Evolutionary conservation across 1,284 basidiomycete genomes (phyloP).

Genomic region (Marasmius sp.): DNA sequence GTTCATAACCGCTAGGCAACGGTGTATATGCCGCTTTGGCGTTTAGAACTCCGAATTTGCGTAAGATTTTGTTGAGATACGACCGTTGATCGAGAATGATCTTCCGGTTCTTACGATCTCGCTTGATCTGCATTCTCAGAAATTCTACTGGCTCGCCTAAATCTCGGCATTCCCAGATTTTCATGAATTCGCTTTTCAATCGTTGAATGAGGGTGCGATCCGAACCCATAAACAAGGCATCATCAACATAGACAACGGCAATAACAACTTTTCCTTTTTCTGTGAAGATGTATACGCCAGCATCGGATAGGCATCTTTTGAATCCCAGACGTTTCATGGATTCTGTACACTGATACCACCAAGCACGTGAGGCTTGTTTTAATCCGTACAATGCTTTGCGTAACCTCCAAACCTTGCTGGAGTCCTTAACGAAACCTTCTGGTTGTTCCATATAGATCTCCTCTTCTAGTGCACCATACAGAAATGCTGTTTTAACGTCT

Average conservation of each 20-base stretch:
- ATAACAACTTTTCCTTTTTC: constrained; percentile 2
- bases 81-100: constrained; percentile 4
- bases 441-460: constrained; percentile 37
- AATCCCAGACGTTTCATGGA: constrained; percentile 24
- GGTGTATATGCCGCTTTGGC: constrained; percentile 7
- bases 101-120: not conserved
- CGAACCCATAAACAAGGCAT: constrained; percentile 18
- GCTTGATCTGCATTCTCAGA: constrained; percentile 20
- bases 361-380: constrained; percentile 29
- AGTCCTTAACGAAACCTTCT: constrained; percentile 30
- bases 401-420: too few species aligned
- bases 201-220: constrained; percentile 3
- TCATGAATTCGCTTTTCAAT: constrained; percentile 19
- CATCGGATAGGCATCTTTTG: constrained; percentile 17
- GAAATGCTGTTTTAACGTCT: constrained; percentile 37
- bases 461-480: constrained; percentile 34
- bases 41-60: constrained; percentile 5
- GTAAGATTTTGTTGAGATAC: constrained; percentile 11
- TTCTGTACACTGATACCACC: constrained; percentile 26
- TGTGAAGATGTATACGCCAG: constrained; percentile 20
- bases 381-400: constrained; percentile 28
- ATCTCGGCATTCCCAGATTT: constrained; percentile 25
- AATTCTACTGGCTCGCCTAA: constrained; percentile 21
- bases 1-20: constrained; percentile 6
- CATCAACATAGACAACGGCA: constrained; percentile 15